A percentile compares a stretch with the other conserved stretches of the same genome.
Conservation (phyloP, 2,329 filamentous ascomycete species). For the Lecanicillium sp. region DNA sequence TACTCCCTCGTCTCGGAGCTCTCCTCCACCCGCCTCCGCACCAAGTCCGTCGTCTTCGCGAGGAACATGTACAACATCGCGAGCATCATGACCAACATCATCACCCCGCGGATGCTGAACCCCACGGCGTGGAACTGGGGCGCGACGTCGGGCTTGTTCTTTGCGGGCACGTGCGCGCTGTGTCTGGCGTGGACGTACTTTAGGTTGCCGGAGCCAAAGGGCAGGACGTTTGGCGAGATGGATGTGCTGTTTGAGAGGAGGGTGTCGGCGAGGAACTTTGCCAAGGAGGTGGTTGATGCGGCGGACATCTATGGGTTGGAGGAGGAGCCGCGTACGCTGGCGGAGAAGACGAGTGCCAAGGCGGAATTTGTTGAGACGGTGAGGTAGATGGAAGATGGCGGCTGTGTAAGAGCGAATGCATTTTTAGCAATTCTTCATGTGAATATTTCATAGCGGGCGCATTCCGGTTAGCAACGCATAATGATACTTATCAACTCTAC, state of each 20-base stretch:
- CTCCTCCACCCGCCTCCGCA: slow-evolving; percentile 39
- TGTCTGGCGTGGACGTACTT: slow-evolving; percentile 46
- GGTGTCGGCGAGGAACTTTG: slow-evolving; percentile 37
- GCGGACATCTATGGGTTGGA: slow-evolving; percentile 6
- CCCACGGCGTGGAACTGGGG: slow-evolving; percentile 41
- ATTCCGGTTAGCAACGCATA: too few species aligned
- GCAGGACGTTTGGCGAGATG: slow-evolving; percentile 48
- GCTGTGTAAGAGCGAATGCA: neutral
- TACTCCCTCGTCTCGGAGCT: slow-evolving; percentile 69
- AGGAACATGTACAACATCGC: slow-evolving; percentile 43
- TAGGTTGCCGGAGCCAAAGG: slow-evolving; percentile 49
- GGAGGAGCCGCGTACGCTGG: neutral
- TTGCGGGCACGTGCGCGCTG: slow-evolving; percentile 37
- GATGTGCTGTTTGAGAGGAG: slow-evolving; percentile 47
- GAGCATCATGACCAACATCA: slow-evolving; percentile 40
- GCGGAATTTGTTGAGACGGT: slow-evolving; percentile 3
- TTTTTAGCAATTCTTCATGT: neutral
- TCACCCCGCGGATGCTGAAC: slow-evolving; percentile 43
- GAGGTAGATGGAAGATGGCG: neutral
- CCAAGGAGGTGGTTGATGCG: slow-evolving; percentile 22
- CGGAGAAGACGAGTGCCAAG: slow-evolving; percentile 5
- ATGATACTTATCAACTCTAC: too few species aligned
- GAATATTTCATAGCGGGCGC: too few species aligned
- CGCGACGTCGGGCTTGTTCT: slow-evolving; percentile 43
- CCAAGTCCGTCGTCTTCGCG: slow-evolving; percentile 40